Conservation (phyloP, 2,329 filamentous ascomycete genomes). For the Dothideomycetidae sp. region DNA sequence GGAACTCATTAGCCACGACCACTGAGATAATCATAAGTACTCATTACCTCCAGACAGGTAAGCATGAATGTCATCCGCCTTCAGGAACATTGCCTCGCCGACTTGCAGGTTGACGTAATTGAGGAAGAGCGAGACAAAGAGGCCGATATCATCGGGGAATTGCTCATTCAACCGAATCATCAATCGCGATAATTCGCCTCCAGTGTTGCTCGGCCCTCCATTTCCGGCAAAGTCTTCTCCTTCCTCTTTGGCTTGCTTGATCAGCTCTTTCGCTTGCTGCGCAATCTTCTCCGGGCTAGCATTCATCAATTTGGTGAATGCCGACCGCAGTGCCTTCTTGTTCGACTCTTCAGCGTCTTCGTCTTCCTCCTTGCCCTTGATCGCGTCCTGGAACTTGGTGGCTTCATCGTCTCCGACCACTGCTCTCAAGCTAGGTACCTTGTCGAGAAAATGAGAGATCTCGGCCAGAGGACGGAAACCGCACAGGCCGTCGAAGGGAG, state of each 20-base stretch:
- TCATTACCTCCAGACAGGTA: constrained; percentile 57
- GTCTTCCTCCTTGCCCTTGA: constrained; percentile 40
- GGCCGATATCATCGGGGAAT: constrained; percentile 79
- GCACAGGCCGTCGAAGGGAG: constrained; percentile 88
- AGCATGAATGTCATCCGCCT: constrained; percentile 93
- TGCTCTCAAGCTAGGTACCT: constrained; percentile 38
- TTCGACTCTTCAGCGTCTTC: constrained; percentile 39
- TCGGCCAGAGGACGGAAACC: constrained; percentile 82
- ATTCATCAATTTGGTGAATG: constrained; percentile 71
- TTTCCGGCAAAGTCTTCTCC: constrained; percentile 60
- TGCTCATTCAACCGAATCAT: constrained; percentile 64
- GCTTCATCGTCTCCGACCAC: constrained; percentile 35
- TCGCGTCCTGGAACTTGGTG: constrained; percentile 30
- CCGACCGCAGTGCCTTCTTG: constrained; percentile 61
- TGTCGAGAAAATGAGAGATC: constrained; percentile 69
- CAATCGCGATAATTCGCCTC: constrained; percentile 60
- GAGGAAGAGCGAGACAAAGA: constrained; percentile 93
- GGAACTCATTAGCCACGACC: not conserved
- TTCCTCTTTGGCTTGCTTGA: constrained; percentile 54
- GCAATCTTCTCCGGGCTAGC: constrained; percentile 53
- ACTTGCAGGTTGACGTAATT: constrained; percentile 82
- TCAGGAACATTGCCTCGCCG: constrained; percentile 90
- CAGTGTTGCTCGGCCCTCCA: constrained; percentile 52
- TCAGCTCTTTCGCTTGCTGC: constrained; percentile 51
- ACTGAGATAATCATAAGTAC: not conserved